Evolutionary conservation across 805 yeast genomes (phyloP).

Genomic region (Teunomyces aglyptinius): DNA sequence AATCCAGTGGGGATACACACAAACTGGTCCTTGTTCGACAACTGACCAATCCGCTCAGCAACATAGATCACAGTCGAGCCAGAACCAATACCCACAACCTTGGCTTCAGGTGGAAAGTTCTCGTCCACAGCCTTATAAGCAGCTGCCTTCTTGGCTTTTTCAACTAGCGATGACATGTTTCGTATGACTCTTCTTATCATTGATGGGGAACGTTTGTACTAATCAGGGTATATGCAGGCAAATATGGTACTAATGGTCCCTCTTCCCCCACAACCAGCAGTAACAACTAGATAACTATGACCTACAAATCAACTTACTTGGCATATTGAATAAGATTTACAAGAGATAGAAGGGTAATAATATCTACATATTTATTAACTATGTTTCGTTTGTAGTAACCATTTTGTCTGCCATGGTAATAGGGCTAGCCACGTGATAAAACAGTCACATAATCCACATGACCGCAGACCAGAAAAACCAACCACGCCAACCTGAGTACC

Average conservation of each 20-base stretch:
- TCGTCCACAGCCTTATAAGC: conserved; percentile 93
- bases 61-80: conserved; percentile 98
- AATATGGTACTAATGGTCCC: not conserved
- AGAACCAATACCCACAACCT: conserved; percentile 89
- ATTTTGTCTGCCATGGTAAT: no score
- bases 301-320: no score
- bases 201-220: not conserved
- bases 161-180: conserved; percentile 38
- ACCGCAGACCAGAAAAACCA: not conserved
- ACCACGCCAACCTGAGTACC: not conserved
- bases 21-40: conserved; percentile 49
- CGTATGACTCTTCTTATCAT: conserved; percentile 3
- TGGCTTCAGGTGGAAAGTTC: conserved; percentile 65
- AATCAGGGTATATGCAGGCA: not conserved
- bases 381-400: no score
- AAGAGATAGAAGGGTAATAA: no score
- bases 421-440: conserved; percentile 7
- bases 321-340: no score
- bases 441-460: conserved; percentile 15
- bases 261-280: not conserved
- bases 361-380: no score
- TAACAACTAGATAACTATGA: no score
- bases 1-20: conserved; percentile 95
- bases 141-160: conserved; percentile 83
- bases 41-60: conserved; percentile 88